Base-by-base conservation (phyloP, 768 basidiomycete species). In the Lactarius evosmus region DNA sequence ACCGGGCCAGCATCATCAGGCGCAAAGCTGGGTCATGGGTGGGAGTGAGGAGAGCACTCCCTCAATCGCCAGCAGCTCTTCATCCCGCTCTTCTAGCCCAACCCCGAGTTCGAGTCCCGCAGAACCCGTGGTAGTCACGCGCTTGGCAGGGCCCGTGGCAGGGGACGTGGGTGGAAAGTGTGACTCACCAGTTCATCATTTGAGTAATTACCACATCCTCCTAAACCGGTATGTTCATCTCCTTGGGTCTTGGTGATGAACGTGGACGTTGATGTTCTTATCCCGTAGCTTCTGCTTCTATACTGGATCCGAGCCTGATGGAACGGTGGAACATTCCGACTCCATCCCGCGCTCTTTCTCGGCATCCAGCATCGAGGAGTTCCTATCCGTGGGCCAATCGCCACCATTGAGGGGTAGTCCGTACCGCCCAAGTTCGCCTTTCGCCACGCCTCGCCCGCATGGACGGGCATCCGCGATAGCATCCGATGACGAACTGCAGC, bases 251-350 rank as follows among this genome's bases (percentile, higher is more conserved):
- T 60, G 34, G 8, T 22, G 29, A 17, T 19, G 38, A 52, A 58
- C 49, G 32, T 29, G 33, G 41, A 2, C 2, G 32, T 25, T 71
- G 49, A 75, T 55, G 46, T 46, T 6, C 25, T 66, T 46, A 60
- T 19, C 33, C 56, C 27, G 14, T 59, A 92, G 90, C 69, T 91
- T 88, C 74, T 92, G 90, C 76, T 92, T 91, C 75, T 92, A 83
- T 74, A 91, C 90, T 2, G 90, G 90, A 1, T 69, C 78, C 3
- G 82, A 25, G 11, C 16, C 59, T 3, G 55, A 52, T 33, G 54
- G 34, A 29, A 32, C 38, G 32, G 14, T 7, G 8, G 52, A 46
- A 25, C 64, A 79, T 36, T 70, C 75, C 3, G 34, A 74, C 57
- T 64, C 73, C 5, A 63, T 79, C 11, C 72, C 77, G 22, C 78